Percentiles rank a stretch among this genome's conserved stretches.
phyloP scores from a whole-genome alignment of 2,329 filamentous ascomycete species.

The Sporothrix euskadiensis region DNA sequence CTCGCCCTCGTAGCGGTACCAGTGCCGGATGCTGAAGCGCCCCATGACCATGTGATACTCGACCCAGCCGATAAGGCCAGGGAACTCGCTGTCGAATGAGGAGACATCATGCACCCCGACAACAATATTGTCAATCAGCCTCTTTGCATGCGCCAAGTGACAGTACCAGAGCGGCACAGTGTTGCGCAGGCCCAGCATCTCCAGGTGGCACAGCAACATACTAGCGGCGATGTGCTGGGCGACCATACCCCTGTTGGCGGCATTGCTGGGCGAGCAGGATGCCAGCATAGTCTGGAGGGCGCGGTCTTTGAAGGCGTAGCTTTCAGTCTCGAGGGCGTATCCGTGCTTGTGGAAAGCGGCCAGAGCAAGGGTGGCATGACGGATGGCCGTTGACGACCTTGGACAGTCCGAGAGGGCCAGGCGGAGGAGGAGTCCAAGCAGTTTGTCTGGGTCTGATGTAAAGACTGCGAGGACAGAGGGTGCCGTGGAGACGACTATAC shows the following conservation, averaged over 20 bases:
- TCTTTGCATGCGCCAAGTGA: not conserved
- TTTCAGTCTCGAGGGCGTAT: not conserved
- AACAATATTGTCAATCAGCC: not conserved
- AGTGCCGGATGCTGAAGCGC: conserved; percentile 28
- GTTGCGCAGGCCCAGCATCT: not conserved
- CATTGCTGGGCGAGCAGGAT: not conserved
- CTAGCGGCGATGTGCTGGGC: conserved; percentile 2
- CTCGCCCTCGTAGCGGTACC: conserved; percentile 15
- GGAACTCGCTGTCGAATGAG: not conserved
- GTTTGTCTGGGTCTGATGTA: not conserved
- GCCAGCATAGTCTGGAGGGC: not conserved
- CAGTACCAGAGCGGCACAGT: not conserved
- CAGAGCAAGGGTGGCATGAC: not conserved
- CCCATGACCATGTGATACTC: conserved; percentile 28
- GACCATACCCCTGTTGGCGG: not conserved
- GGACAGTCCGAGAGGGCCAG: not conserved
- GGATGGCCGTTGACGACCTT: not conserved
- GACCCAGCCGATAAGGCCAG: conserved; percentile 23
- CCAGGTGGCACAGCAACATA: not conserved
- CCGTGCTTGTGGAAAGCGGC: not conserved
- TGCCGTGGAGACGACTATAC: not conserved
- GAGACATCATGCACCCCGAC: not conserved
- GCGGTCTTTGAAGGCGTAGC: not conserved
- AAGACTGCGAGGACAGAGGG: not conserved
- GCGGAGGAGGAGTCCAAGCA: not conserved